Evolutionary conservation across 139 green algal species (phyloP).

Genomic region (Haematococcus sp.): DNA sequence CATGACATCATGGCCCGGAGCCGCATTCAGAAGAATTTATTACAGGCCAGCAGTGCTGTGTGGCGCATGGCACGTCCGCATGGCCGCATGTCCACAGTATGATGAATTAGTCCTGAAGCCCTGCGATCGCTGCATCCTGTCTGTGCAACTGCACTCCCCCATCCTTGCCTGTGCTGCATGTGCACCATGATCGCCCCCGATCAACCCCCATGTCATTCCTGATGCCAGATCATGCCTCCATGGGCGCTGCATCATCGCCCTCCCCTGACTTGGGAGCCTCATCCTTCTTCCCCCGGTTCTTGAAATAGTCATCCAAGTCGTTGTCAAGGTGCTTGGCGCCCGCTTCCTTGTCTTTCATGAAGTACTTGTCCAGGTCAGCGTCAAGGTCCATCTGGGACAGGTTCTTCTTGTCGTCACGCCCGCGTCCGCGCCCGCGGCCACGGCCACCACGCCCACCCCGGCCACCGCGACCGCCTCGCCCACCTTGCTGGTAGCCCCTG

Average conservation of each 20-base stretch:
- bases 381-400: constrained; percentile 23
- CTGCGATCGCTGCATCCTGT: no score
- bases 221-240: not conserved
- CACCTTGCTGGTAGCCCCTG: not conserved
- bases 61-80: no score
- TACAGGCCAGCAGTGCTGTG: no score
- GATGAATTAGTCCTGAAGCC: no score
- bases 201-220: no score
- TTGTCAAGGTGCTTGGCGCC: constrained; percentile 27
- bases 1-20: no score
- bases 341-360: constrained; percentile 29
- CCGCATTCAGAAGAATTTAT: no score
- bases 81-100: no score
- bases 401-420: not conserved
- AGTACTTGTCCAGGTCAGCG: constrained; percentile 33
- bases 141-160: no score
- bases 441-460: not conserved
- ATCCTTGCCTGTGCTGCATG: no score
- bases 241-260: constrained; percentile 1
- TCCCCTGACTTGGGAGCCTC: not conserved
- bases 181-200: no score
- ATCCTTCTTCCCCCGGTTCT: constrained; percentile 20
- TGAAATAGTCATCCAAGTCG: constrained; percentile 35
- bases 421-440: not conserved
- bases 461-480: not conserved